Conservation (phyloP, 2,329 filamentous ascomycete species). For the Fusarium drepaniforme region DNA sequence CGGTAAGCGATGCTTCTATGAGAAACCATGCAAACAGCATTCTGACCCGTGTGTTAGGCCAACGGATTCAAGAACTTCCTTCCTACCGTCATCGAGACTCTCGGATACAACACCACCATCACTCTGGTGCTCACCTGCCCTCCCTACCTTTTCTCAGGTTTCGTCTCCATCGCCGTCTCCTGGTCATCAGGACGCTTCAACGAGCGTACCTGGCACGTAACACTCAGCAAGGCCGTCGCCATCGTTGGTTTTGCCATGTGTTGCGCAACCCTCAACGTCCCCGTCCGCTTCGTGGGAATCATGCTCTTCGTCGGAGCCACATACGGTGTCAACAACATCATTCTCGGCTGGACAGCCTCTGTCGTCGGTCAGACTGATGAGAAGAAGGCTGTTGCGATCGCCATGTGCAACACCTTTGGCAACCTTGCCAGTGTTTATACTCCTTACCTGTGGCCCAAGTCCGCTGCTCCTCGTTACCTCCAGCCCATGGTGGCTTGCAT, state of each 20-base stretch:
- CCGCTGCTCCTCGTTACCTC: constrained; percentile 20
- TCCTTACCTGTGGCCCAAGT: constrained; percentile 36
- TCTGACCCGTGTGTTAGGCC: constrained; percentile 16
- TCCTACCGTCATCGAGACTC: constrained; percentile 56
- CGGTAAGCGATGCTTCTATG: constrained; percentile 18
- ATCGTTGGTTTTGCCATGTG: constrained; percentile 41
- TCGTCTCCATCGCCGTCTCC: constrained; percentile 34
- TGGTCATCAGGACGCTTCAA: constrained; percentile 39
- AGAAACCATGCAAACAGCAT: constrained; percentile 4
- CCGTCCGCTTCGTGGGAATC: constrained; percentile 43
- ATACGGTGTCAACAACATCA: constrained; percentile 57
- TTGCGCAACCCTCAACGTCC: constrained; percentile 40
- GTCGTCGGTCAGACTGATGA: constrained; percentile 59
- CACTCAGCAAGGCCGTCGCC: constrained; percentile 52
- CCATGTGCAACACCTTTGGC: constrained; percentile 37
- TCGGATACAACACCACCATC: constrained; percentile 60
- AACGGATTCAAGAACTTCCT: constrained; percentile 50
- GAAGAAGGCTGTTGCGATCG: constrained; percentile 59
- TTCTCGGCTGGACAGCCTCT: constrained; percentile 56
- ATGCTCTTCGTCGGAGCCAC: constrained; percentile 54
- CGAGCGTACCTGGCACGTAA: constrained; percentile 34
- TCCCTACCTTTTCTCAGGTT: constrained; percentile 59
- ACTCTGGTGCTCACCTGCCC: constrained; percentile 64
- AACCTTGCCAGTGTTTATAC: constrained; percentile 39
- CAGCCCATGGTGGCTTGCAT: constrained; percentile 33